Base-by-base conservation (phyloP, 139 green algal species). In the Coccomyxa sp. region DNA sequence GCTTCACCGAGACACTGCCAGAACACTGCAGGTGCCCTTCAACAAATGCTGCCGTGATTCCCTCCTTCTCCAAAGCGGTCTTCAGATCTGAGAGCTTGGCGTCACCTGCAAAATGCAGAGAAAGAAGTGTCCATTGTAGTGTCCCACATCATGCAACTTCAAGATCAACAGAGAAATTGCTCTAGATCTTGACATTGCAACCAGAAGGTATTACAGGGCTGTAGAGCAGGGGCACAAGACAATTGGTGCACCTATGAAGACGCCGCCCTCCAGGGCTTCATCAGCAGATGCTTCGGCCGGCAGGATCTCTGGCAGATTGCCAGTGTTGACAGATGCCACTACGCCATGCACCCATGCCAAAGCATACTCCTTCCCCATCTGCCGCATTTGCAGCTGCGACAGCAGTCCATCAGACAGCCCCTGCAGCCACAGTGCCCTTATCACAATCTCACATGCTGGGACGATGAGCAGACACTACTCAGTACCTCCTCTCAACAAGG, bases 1-100 rank as follows among this genome's bases (percentile, higher is more conserved):
- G 83, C 76, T 67, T 81, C 14, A 95, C 82, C 0, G 82, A 82
- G 15, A 94, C 88, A 27, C 76, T 58, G 9, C 88, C 91, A 9
- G 77, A 79, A 74, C 92, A 95, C 23, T 92, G 80, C 25, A 94
- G 84, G 30, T 77, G 74, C 13, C 86, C 86, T 14, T 60, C 87
- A 14, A 82, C 31, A 76, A 95, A 95, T 30, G 91, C 86, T 27
- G 88, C 84, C 12, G 81, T 15, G 23, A 96, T 89, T 85, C 88
- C 89, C 27, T 82, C 83, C 76, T 88, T 78, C 18, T 81, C 85
- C 60, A 95, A 86, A 10, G 90, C 91, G 58, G 90, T 84, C 60
- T 90, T 92, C 45, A 95, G 60, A 67, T 91, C 85, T 13, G 91
- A 94, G 32, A 95, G 86, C 21, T 86, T 81, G 16, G 92, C 85